Evolutionary conservation across 257 asterid species (phyloP).

Genomic region (Buddleja alternifolia): DNA sequence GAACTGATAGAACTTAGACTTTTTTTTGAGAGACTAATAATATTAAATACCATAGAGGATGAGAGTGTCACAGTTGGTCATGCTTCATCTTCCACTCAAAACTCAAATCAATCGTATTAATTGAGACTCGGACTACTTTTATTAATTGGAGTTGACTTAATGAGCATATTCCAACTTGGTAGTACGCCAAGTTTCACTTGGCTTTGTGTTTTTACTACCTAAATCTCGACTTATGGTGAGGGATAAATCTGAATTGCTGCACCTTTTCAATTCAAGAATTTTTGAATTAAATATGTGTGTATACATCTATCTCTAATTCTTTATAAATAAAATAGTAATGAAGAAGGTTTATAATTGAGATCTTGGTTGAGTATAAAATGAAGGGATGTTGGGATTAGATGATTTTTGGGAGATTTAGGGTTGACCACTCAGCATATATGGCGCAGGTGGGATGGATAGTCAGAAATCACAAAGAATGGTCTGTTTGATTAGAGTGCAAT

Average conservation of each 20-base stretch:
- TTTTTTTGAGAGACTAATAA: conserved; percentile 27
- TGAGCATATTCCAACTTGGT: no score
- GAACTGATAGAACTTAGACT: conserved; percentile 29
- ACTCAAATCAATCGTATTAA: no score
- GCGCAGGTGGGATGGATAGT: conserved; percentile 39
- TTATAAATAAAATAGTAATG: background rate
- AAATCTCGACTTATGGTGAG: no score
- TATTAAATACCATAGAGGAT: conserved; percentile 27
- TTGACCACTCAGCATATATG: conserved; percentile 31
- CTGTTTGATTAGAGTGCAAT: conserved; percentile 27
- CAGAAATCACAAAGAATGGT: conserved; percentile 30
- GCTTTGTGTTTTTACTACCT: no score
- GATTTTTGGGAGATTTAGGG: conserved; percentile 14
- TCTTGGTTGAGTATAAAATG: conserved; percentile 7
- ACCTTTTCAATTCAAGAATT: no score
- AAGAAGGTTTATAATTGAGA: conserved; percentile 19
- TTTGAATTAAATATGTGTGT: no score
- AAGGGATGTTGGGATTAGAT: conserved; percentile 22
- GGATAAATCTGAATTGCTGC: no score
- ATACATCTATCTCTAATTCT: background rate
- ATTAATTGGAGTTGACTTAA: no score
- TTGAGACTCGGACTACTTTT: no score
- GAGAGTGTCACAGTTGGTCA: conserved; percentile 21
- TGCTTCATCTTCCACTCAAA: conserved; percentile 4
- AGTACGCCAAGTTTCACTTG: no score